A percentile compares a stretch with the other conserved stretches of the same genome.
These are phyloP conservation scores for Penicillium cinerascens DNA, from an alignment of 495 filamentous ascomycete species.

Conservation along the genomic window DNA sequence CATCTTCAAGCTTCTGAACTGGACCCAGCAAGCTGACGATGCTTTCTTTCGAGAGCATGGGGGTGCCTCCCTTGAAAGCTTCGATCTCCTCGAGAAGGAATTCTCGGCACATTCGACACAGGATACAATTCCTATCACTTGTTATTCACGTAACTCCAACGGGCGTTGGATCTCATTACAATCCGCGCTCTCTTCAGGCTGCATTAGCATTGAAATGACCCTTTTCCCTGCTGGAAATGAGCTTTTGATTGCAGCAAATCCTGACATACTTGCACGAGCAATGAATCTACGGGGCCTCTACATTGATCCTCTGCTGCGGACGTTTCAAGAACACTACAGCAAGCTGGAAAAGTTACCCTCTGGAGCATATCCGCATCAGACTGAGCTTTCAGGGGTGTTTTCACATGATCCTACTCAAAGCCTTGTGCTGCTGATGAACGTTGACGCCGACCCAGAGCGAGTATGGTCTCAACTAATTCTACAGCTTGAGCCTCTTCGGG, in stretches of 20 bases:
- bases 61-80: background rate
- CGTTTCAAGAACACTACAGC: slow-evolving; percentile 3
- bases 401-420: slow-evolving; percentile 32
- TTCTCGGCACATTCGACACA: background rate
- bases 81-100: background rate
- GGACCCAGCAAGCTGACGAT: background rate
- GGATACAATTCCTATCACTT: slow-evolving; percentile 10
- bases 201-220: slow-evolving; percentile 70
- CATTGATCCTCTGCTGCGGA: slow-evolving; percentile 57
- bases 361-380: background rate
- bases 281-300: slow-evolving; percentile 54
- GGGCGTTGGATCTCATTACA: slow-evolving; percentile 52
- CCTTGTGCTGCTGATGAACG: slow-evolving; percentile 36
- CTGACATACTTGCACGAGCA: background rate
- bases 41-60: background rate
- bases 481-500: slow-evolving; percentile 40
- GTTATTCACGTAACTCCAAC: slow-evolving; percentile 72
- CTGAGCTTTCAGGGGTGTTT: slow-evolving; percentile 53
- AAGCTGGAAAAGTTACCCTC: background rate
- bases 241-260: slow-evolving; percentile 50
- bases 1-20: background rate
- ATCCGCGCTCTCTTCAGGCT: slow-evolving; percentile 48
- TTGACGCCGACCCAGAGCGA: slow-evolving; percentile 37
- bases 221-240: slow-evolving; percentile 57
- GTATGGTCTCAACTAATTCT: slow-evolving; percentile 36